Percentiles rank a stretch among this genome's conserved stretches.
Conservation (phyloP, 768 basidiomycete genomes). For the Cystofilobasidium ferigula region DNA sequence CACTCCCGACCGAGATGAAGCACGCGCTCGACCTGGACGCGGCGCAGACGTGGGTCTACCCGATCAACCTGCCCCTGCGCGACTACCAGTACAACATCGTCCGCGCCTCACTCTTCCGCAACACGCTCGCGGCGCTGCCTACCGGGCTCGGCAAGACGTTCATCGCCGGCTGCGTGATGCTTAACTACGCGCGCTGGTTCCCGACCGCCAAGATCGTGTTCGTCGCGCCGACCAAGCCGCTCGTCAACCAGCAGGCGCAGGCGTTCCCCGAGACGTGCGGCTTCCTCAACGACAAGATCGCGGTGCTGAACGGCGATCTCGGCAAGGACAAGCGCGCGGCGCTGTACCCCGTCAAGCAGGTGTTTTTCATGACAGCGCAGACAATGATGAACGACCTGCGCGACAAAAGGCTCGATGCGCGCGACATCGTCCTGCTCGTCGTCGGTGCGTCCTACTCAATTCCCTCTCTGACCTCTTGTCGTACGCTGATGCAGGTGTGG, state of each 20-base stretch:
- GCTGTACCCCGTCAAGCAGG: slow-evolving; percentile 37
- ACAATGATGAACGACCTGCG: slow-evolving; percentile 78
- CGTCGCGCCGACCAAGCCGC: slow-evolving; percentile 88
- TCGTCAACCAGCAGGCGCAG: slow-evolving; percentile 87
- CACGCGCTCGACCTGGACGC: slow-evolving; percentile 63
- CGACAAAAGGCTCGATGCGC: slow-evolving; percentile 59
- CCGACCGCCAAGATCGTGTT: slow-evolving; percentile 57
- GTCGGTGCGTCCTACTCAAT: slow-evolving; percentile 49
- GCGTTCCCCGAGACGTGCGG: slow-evolving; percentile 90
- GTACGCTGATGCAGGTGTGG: not conserved
- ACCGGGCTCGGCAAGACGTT: slow-evolving; percentile 98
- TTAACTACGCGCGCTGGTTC: slow-evolving; percentile 52
- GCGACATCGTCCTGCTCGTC: slow-evolving; percentile 74
- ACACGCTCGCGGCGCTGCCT: slow-evolving; percentile 84
- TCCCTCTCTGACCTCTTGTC: not conserved
- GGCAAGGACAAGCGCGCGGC: not conserved
- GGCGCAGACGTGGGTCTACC: slow-evolving; percentile 79
- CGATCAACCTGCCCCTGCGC: slow-evolving; percentile 72
- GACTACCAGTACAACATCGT: slow-evolving; percentile 94
- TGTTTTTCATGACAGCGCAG: slow-evolving; percentile 95
- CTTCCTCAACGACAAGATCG: slow-evolving; percentile 44
- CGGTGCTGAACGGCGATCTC: slow-evolving; percentile 9
- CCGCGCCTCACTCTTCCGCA: slow-evolving; percentile 71
- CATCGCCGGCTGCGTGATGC: slow-evolving; percentile 91
- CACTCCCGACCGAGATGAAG: slow-evolving; percentile 41